Evolutionary conservation across 345 rosid species (phyloP), one percentile per base, ranked within the genome.

Genomic region (Brassica carinata): DNA sequence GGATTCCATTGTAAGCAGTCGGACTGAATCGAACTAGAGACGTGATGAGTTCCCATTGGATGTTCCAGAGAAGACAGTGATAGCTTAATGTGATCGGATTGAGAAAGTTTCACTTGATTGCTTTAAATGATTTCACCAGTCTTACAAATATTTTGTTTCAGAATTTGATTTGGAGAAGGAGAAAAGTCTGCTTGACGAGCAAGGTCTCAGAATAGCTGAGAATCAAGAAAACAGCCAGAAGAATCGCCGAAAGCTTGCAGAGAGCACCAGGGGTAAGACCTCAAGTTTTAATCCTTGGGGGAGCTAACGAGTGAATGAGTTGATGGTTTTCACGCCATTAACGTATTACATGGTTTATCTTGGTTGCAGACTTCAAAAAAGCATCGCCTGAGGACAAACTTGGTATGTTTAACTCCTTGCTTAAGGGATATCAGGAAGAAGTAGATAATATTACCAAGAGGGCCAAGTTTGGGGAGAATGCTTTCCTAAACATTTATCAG

Each of bases 391-490:
- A 96, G 77, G 92, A 93, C 38, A 94, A 93, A 86, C 86, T 92
- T 83, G 83, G 87, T 76, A 82, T 92, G 88, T 96, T 96, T 85
- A 94, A 88, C 82, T 88, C 99, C 59, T 87, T 96, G 79, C 98
- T 96, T 10, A 96, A 90, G 89, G 92, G 95, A 43, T 96, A 92
- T 83, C 99, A 96, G 83, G 99, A 96, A 88, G 99, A 96, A 91
- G 98, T 96, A 43, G 98, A 96, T 87, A 96, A 94, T 85, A 91
- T 96, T 72, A 96, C 99, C 74, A 96, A 96, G 88, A 94, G 99
- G 84, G 98, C 98, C 34, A 96, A 96, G 80, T 94, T 89, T 85
- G 99, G 98, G 75, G 98, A 96, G 82, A 96, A 96, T 87, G 90
- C 98, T 73, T 94, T 96, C 85, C 97, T 96, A 61, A 93, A 94